phyloP scores from a whole-genome alignment of 2,329 filamentous ascomycete genomes.

The Aspergillus luchuensis region DNA sequence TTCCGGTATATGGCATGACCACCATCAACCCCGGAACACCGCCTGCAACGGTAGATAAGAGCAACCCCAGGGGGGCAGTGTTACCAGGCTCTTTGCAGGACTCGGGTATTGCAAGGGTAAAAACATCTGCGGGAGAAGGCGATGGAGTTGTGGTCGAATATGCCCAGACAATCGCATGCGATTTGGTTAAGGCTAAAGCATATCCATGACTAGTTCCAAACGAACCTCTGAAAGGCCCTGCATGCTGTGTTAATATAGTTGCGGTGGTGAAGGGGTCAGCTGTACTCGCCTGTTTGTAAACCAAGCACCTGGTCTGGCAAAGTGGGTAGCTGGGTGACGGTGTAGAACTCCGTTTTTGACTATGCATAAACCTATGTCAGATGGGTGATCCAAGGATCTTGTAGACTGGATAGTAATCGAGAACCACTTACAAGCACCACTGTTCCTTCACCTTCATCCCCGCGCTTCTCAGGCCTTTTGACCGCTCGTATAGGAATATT shows the following conservation, averaged over 20 bases:
- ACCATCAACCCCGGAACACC: constrained; percentile 84
- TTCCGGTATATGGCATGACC: constrained; percentile 79
- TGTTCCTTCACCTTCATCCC: constrained; percentile 34
- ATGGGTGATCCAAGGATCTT: neutral
- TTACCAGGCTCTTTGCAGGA: constrained; percentile 67
- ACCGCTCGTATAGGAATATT: constrained; percentile 40
- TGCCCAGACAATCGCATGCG: constrained; percentile 86
- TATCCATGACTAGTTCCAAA: constrained; percentile 68
- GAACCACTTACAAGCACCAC: constrained; percentile 39
- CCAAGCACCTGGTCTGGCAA: constrained; percentile 75
- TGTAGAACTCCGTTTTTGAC: constrained; percentile 83
- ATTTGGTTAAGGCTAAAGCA: constrained; percentile 76
- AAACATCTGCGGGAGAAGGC: constrained; percentile 60
- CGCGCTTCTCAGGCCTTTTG: constrained; percentile 41
- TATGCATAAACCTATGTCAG: constrained; percentile 40
- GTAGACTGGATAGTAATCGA: neutral
- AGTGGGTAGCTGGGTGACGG: constrained; percentile 79
- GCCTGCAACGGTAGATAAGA: constrained; percentile 78
- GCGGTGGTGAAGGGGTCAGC: neutral
- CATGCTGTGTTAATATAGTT: constrained; percentile 21
- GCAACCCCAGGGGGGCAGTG: constrained; percentile 75
- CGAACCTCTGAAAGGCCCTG: constrained; percentile 67
- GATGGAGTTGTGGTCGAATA: constrained; percentile 60
- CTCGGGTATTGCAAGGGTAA: constrained; percentile 77
- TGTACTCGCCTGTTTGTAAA: constrained; percentile 63